A percentile compares a stretch with the other conserved stretches of the same genome.
Conservation (phyloP, 208 protist genomes). For the Trypanosomatidae sp. region DNA sequence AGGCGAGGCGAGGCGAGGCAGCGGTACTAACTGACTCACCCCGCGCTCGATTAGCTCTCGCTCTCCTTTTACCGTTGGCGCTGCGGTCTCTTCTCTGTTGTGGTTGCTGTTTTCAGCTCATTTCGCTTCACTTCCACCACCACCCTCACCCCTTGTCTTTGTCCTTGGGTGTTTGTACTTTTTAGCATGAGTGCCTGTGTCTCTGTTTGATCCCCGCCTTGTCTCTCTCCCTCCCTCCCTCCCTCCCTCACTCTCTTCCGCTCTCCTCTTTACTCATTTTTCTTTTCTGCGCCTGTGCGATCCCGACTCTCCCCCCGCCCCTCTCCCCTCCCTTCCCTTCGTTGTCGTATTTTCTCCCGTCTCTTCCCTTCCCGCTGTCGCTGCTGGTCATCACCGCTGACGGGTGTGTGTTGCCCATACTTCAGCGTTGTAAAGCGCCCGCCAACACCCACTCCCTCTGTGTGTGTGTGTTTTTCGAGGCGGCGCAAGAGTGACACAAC, state of each 20-base stretch:
- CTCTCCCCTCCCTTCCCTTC: neutral
- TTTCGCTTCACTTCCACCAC: no score
- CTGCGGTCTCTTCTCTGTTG: no score
- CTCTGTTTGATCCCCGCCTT: neutral
- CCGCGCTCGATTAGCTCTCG: no score
- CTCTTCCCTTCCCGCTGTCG: no score
- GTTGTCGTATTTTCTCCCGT: no score
- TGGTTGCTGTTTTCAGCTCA: no score
- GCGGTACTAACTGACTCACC: no score
- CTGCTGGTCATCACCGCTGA: neutral
- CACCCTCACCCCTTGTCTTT: no score
- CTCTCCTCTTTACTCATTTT: fast-evolving
- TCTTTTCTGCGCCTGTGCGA: neutral
- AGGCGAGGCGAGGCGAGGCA: no score
- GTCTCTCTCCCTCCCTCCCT: neutral
- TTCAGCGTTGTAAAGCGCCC: neutral
- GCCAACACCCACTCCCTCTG: neutral
- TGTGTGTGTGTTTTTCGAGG: neutral
- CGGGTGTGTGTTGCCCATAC: neutral
- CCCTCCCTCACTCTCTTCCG: no score
- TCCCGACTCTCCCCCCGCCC: neutral
- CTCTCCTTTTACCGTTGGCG: no score
- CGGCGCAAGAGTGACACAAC: neutral
- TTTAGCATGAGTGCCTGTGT: neutral
- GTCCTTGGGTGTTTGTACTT: no score